phyloP scores from a whole-genome alignment of 1,139 yeast genomes.

The Sugiyamaella neomexicana region DNA sequence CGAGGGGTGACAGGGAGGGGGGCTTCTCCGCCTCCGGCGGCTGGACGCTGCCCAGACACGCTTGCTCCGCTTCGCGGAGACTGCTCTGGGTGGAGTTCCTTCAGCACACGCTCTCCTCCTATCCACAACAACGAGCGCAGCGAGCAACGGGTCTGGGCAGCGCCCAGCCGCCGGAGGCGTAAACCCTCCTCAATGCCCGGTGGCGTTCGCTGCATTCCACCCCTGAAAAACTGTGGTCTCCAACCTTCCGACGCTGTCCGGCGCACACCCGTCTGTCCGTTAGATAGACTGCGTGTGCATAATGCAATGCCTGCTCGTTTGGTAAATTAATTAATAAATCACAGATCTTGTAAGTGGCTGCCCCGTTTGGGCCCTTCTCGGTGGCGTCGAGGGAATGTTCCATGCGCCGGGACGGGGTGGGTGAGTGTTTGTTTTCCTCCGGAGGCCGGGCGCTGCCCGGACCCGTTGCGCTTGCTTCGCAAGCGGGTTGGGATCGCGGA shows the following conservation, averaged over 20 bases:
- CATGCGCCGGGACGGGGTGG: too few species aligned
- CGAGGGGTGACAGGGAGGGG: too few species aligned
- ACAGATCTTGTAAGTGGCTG: not conserved
- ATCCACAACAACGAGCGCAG: not conserved
- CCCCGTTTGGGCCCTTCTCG: not conserved
- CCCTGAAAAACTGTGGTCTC: not conserved
- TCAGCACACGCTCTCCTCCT: not conserved
- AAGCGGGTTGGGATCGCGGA: not conserved
- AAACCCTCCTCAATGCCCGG: not conserved
- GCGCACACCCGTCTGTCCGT: not conserved
- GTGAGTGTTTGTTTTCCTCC: too few species aligned
- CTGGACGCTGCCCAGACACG: not conserved
- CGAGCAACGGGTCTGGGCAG: too few species aligned
- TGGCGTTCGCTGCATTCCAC: not conserved
- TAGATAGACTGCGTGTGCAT: too few species aligned
- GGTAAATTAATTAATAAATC: not conserved
- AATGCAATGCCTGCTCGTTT: too few species aligned
- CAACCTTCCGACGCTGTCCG: slow-evolving; percentile 1
- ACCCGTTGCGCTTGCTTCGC: slow-evolving; percentile 1
- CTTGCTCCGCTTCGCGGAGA: not conserved
- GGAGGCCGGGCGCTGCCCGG: not conserved
- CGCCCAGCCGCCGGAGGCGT: not conserved
- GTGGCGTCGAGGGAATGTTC: too few species aligned
- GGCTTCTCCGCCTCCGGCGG: not conserved
- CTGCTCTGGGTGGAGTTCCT: not conserved